Evolutionary conservation across 257 asterid genomes (phyloP).

Genomic region (Plantago elongata): DNA sequence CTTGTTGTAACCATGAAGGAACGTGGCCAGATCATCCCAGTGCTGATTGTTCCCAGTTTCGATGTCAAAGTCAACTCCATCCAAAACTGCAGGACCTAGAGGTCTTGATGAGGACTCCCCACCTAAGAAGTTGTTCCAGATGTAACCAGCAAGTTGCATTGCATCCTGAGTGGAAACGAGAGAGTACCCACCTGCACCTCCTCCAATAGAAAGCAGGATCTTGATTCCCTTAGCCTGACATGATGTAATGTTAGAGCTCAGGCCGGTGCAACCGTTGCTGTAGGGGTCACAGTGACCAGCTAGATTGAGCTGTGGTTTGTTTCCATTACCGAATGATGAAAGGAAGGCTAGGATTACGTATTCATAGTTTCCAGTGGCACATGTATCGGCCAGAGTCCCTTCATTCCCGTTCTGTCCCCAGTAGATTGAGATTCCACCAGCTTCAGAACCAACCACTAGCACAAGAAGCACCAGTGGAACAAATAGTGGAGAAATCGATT

Average conservation of each 20-base stretch:
- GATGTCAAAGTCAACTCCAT: constrained; percentile 55
- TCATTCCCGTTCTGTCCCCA: constrained; percentile 67
- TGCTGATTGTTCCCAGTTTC: constrained; percentile 47
- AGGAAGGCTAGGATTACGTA: constrained; percentile 48
- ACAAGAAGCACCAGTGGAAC: constrained; percentile 22
- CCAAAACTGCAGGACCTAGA: constrained; percentile 43
- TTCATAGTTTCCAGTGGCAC: constrained; percentile 44
- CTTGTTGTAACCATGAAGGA: constrained; percentile 27
- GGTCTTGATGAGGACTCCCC: constrained; percentile 42
- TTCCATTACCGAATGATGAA: constrained; percentile 42
- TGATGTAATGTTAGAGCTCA: constrained; percentile 36
- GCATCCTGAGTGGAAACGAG: constrained; percentile 42
- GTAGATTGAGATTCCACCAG: constrained; percentile 50
- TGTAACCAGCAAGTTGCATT: constrained; percentile 37
- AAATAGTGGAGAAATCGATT: constrained; percentile 11
- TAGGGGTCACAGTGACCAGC: constrained; percentile 64
- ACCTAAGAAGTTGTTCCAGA: constrained; percentile 52
- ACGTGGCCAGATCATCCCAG: constrained; percentile 51
- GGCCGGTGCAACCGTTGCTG: constrained; percentile 30
- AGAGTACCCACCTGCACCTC: constrained; percentile 43
- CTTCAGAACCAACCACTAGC: constrained; percentile 36
- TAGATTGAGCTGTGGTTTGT: constrained; percentile 41
- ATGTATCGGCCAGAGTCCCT: constrained; percentile 47
- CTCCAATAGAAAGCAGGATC: constrained; percentile 54
- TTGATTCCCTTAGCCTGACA: constrained; percentile 50